Percentiles rank a stretch among this genome's conserved stretches.
Evolutionary conservation across 306 rosid genomes (phyloP).

Genomic region (Cercis canadensis): DNA sequence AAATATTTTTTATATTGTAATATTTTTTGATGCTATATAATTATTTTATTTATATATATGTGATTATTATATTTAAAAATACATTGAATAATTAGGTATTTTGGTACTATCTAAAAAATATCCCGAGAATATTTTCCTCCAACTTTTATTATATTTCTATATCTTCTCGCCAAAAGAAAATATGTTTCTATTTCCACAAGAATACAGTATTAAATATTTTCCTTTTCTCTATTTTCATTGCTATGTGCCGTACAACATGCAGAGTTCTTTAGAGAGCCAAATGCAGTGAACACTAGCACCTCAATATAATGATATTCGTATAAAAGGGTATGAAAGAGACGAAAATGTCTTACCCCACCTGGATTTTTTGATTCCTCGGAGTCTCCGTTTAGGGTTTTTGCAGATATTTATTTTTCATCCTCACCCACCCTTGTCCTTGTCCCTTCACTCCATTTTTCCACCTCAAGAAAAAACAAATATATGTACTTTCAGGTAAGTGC

Average conservation of each 20-base stretch:
- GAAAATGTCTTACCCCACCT: constrained; percentile 31
- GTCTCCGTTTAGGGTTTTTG: constrained; percentile 44
- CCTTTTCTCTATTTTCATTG: neutral
- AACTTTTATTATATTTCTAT: too few species aligned
- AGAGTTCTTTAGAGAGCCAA: neutral
- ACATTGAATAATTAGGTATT: too few species aligned
- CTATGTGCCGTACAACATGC: neutral
- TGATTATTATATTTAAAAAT: too few species aligned
- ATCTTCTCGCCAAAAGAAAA: too few species aligned
- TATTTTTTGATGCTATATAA: too few species aligned
- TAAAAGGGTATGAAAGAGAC: neutral
- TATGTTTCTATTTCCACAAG: too few species aligned
- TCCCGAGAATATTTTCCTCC: too few species aligned
- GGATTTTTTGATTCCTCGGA: constrained; percentile 33
- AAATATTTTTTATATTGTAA: too few species aligned
- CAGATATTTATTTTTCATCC: constrained; percentile 25
- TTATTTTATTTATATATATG: too few species aligned
- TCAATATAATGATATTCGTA: neutral
- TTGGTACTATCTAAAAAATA: too few species aligned
- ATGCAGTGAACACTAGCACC: neutral
- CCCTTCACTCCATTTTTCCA: constrained; percentile 21
- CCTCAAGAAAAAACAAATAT: neutral
- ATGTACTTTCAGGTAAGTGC: constrained; percentile 21
- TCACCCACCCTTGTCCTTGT: constrained; percentile 21
- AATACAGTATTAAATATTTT: neutral